Evolutionary conservation across 75 land plant genomes (phyloP).

Genomic region (Chamaecyparis obtusa): DNA sequence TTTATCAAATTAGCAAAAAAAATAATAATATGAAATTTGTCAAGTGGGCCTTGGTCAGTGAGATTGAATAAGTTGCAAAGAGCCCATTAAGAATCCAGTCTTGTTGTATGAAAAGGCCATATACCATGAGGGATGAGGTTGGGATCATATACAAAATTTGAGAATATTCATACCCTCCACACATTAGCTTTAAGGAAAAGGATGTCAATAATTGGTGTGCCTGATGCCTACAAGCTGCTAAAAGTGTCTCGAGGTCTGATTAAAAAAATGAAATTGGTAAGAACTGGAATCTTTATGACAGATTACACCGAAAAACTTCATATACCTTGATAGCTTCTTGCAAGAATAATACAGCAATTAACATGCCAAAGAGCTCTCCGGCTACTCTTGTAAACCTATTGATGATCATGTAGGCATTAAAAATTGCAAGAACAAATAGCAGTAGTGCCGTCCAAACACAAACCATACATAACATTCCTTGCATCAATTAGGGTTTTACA

Average conservation of each 20-base stretch:
- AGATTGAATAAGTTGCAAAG: slow-evolving; percentile 1
- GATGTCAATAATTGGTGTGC: neutral
- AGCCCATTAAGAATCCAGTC: neutral
- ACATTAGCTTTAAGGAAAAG: neutral
- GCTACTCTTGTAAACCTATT: too few species aligned
- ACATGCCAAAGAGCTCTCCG: too few species aligned
- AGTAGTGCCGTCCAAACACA: too few species aligned
- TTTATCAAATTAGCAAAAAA: neutral
- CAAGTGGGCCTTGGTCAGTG: neutral
- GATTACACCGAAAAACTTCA: too few species aligned
- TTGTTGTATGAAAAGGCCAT: neutral
- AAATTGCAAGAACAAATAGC: too few species aligned
- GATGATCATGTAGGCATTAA: too few species aligned
- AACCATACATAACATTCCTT: slow-evolving; percentile 43
- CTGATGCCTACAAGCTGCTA: neutral
- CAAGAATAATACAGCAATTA: too few species aligned
- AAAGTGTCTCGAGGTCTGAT: neutral
- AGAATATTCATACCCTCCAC: too few species aligned
- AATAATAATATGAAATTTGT: neutral
- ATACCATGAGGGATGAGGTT: neutral
- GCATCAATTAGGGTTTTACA: neutral
- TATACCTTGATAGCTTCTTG: too few species aligned
- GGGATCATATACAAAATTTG: too few species aligned
- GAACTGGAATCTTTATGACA: too few species aligned
- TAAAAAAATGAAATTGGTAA: too few species aligned